Percentiles rank a stretch among this genome's conserved stretches.
These are phyloP conservation scores for Ilyonectria mors-panacis DNA, from an alignment of 2,329 filamentous ascomycete species.

Conservation along the genomic window DNA sequence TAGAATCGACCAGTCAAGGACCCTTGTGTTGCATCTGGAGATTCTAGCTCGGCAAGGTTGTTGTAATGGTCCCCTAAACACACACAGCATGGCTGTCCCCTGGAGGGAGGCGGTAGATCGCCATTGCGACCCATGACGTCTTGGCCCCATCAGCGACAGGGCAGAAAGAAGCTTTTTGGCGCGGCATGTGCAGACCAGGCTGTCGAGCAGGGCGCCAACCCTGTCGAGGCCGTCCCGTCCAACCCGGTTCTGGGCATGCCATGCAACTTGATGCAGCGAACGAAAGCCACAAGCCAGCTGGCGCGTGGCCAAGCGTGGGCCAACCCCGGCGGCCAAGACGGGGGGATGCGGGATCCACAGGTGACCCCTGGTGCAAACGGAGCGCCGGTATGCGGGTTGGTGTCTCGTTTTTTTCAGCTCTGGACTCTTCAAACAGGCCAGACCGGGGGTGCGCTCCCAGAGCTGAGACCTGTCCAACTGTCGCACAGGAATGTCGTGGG, in stretches of 20 bases:
- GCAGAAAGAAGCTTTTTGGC: slow-evolving; percentile 29
- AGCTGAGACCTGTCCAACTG: not conserved
- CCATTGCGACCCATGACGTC: not conserved
- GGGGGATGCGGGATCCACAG: not conserved
- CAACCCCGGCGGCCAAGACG: not conserved
- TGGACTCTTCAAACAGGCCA: not conserved
- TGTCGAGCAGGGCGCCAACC: not conserved
- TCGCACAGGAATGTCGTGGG: not conserved
- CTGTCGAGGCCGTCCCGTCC: not conserved
- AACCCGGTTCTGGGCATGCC: not conserved
- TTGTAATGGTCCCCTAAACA: not conserved
- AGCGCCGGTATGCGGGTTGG: not conserved
- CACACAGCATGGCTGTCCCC: not conserved
- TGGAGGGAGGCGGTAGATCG: not conserved
- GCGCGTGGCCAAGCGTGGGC: not conserved
- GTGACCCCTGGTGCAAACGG: not conserved
- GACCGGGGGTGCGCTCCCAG: not conserved
- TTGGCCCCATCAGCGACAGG: not conserved
- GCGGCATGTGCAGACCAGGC: slow-evolving; percentile 4
- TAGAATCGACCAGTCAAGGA: not conserved
- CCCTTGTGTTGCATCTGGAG: not conserved
- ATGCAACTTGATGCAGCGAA: not conserved
- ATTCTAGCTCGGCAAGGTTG: not conserved
- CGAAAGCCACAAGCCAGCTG: not conserved
- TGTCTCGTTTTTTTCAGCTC: not conserved